phyloP scores from a whole-genome alignment of 208 protist species.

The Strigomonas culicis region DNA sequence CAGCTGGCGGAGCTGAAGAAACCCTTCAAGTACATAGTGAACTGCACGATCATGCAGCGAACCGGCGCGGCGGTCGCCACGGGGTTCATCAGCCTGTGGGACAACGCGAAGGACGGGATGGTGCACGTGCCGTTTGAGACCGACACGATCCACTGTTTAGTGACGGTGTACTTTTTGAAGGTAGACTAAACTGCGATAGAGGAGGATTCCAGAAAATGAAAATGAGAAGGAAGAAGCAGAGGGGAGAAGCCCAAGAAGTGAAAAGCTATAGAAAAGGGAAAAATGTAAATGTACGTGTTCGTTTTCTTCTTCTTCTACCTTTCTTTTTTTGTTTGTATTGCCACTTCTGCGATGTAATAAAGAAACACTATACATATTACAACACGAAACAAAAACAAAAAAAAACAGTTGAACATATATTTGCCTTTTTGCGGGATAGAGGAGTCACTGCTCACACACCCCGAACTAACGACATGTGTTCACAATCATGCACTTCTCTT shows the following conservation, averaged over 20 bases:
- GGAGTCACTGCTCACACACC: too few species aligned
- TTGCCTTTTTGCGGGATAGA: too few species aligned
- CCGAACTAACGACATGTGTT: too few species aligned
- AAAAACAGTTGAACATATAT: too few species aligned
- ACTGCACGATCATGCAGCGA: conserved; percentile 89
- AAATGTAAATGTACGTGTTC: conserved; percentile 1
- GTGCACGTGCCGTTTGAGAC: conserved; percentile 87
- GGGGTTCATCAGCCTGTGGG: conserved; percentile 90
- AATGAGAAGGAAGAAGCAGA: conserved; percentile 6
- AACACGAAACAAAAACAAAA: too few species aligned
- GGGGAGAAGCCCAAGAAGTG: background rate
- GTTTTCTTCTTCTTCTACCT: conserved; percentile 1
- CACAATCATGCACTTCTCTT: too few species aligned
- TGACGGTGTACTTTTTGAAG: conserved; percentile 90
- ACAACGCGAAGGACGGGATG: conserved; percentile 90
- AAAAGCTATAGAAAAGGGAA: background rate
- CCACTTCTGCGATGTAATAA: background rate
- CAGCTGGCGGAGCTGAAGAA: conserved; percentile 88
- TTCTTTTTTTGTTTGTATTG: conserved; percentile 5
- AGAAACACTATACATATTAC: background rate
- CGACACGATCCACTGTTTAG: conserved; percentile 73
- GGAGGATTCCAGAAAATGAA: background rate
- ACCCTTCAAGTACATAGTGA: conserved; percentile 93
- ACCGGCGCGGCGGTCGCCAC: conserved; percentile 88
- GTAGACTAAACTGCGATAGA: conserved; percentile 79